Evolutionary conservation across 2,329 filamentous ascomycete species (phyloP).

Genomic region (Xylariaceae sp.): DNA sequence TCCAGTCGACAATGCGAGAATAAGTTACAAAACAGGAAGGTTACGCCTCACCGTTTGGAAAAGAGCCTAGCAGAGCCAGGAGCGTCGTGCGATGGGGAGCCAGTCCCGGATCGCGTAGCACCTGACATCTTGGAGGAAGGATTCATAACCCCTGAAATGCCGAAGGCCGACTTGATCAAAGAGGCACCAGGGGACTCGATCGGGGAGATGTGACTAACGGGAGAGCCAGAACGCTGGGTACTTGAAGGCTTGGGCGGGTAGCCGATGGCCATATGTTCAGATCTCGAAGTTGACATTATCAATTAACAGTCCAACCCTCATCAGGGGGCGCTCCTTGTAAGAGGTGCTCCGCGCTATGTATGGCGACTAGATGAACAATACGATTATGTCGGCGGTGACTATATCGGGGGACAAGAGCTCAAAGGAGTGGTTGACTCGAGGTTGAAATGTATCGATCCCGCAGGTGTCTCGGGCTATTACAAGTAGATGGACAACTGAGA

Average conservation of each 20-base stretch:
- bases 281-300: constrained; percentile 89
- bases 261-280: constrained; percentile 81
- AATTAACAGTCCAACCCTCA: constrained; percentile 61
- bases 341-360: constrained; percentile 26
- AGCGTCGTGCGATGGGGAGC: constrained; percentile 93
- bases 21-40: constrained; percentile 13
- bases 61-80: constrained; percentile 66
- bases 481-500: constrained; percentile 22
- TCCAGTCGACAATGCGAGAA: constrained; percentile 7
- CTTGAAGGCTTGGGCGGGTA: constrained; percentile 66
- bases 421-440: constrained; percentile 20
- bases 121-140: constrained; percentile 53
- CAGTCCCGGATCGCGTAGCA: constrained; percentile 72
- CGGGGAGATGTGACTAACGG: constrained; percentile 64
- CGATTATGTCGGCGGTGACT: constrained; percentile 16
- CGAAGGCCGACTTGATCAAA: constrained; percentile 66
- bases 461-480: constrained; percentile 27
- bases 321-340: constrained; percentile 31
- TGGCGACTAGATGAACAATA: constrained; percentile 12
- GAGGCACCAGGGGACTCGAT: constrained; percentile 64
- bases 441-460: constrained; percentile 26
- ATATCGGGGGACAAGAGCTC: constrained; percentile 12
- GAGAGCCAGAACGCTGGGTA: constrained; percentile 70
- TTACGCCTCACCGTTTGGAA: constrained; percentile 74
- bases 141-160: constrained; percentile 58